Evolutionary conservation across 768 basidiomycete genomes (phyloP).

Genomic region (Lentinula edodes): DNA sequence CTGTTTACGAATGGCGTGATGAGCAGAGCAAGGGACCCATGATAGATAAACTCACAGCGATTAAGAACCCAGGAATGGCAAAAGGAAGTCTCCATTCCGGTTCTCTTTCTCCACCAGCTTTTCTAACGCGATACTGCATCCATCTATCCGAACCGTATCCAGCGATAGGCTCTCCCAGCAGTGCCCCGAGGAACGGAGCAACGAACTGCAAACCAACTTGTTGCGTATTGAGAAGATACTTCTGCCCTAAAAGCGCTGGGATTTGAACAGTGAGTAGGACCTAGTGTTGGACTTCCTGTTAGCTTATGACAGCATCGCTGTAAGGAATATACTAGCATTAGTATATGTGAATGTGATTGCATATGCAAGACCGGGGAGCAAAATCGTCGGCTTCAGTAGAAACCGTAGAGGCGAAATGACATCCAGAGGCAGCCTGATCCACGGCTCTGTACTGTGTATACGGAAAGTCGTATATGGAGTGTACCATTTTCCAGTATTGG

Average conservation of each 20-base stretch:
- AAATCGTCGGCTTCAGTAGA: background rate
- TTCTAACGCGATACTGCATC: constrained; percentile 4
- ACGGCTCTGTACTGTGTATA: background rate
- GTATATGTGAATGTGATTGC: constrained; percentile 2
- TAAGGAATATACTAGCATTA: background rate
- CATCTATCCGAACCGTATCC: constrained; percentile 2
- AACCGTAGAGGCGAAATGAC: background rate
- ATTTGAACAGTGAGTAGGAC: constrained; percentile 5
- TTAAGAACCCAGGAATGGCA: background rate
- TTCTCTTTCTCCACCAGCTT: background rate
- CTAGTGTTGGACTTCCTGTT: background rate
- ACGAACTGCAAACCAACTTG: constrained; percentile 1
- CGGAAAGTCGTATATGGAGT: background rate
- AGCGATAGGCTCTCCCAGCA: constrained; percentile 1
- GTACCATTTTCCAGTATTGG: background rate
- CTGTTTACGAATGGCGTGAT: background rate
- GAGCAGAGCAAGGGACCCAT: background rate
- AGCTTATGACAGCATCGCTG: background rate
- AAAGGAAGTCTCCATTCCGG: constrained; percentile 4
- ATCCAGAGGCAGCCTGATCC: background rate
- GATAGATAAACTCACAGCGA: background rate
- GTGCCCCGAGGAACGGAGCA: background rate
- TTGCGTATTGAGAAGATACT: constrained; percentile 2
- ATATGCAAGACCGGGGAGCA: constrained; percentile 1
- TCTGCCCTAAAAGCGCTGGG: background rate